Evolutionary conservation across 495 filamentous ascomycete species (phyloP).

Genomic region (Annulohypoxylon moriforme): DNA sequence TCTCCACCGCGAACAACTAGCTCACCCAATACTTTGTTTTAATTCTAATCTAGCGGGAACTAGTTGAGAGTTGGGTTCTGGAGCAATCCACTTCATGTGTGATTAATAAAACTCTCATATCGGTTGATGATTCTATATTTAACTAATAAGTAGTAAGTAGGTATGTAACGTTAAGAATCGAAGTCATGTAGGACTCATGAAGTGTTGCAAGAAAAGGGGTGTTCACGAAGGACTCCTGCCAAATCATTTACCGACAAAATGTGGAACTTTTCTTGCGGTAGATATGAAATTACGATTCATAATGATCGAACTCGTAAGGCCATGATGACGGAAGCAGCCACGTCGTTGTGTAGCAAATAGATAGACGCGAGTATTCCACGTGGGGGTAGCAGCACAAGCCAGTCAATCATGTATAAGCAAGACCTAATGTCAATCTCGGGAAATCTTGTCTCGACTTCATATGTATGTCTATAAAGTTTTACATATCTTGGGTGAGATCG

Average conservation of each 20-base stretch:
- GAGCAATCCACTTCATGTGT: constrained; percentile 28
- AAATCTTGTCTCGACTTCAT: constrained; percentile 11
- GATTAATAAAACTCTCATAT: constrained; percentile 35
- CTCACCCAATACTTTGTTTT: constrained; percentile 21
- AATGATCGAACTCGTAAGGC: constrained; percentile 23
- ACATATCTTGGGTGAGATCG: constrained; percentile 24
- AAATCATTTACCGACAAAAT: constrained; percentile 15
- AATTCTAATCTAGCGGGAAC: constrained; percentile 27
- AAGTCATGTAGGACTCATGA: not conserved
- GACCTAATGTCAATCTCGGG: constrained; percentile 3
- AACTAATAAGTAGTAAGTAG: not conserved
- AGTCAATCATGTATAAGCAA: constrained; percentile 25
- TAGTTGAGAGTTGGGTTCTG: constrained; percentile 30
- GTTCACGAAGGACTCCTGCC: not conserved
- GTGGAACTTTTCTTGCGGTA: constrained; percentile 5
- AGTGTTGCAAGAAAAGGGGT: constrained; percentile 5
- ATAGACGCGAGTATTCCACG: constrained; percentile 38
- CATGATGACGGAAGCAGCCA: constrained; percentile 34
- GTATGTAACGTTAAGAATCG: not conserved
- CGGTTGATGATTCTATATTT: not conserved
- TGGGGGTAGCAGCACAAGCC: constrained; percentile 24
- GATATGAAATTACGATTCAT: constrained; percentile 18
- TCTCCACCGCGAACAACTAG: constrained; percentile 22
- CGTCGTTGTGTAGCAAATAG: constrained; percentile 43
- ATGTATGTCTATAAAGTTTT: too few species aligned